These are phyloP conservation scores for Cercospora sesami DNA, from an alignment of 2,329 filamentous ascomycete genomes.

Conservation along the genomic window DNA sequence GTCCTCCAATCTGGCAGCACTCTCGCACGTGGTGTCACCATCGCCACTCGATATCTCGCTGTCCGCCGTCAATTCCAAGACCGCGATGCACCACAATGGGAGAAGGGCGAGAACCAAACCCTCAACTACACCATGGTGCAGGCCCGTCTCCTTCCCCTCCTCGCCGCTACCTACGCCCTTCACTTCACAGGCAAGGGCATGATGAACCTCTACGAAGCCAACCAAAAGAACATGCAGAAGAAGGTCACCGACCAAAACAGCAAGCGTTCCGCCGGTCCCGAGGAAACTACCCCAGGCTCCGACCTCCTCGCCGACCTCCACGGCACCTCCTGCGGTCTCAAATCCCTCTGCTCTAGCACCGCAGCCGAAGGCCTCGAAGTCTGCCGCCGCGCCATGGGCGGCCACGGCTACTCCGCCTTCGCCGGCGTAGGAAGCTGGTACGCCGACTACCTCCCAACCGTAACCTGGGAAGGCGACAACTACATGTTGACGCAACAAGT, in stretches of 20 bases:
- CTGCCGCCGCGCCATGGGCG: slow-evolving; percentile 73
- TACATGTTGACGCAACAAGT: slow-evolving; percentile 83
- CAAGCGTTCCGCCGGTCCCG: slow-evolving; percentile 63
- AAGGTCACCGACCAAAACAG: slow-evolving; percentile 45
- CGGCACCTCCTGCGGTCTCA: slow-evolving; percentile 73
- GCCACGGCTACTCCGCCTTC: slow-evolving; percentile 74
- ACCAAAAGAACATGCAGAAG: slow-evolving; percentile 64
- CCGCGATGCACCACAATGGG: slow-evolving; percentile 61
- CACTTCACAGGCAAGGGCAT: slow-evolving; percentile 77
- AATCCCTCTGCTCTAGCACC: slow-evolving; percentile 69
- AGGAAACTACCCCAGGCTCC: slow-evolving; percentile 65
- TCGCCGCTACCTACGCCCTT: slow-evolving; percentile 74
- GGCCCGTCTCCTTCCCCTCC: slow-evolving; percentile 67
- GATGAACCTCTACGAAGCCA: slow-evolving; percentile 71
- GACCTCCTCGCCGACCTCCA: slow-evolving; percentile 73
- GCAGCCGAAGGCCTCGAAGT: slow-evolving; percentile 74
- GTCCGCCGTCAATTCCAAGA: slow-evolving; percentile 78
- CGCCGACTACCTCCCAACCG: slow-evolving; percentile 70
- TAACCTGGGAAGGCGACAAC: slow-evolving; percentile 76
- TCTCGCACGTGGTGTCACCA: slow-evolving; percentile 73
- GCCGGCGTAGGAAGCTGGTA: slow-evolving; percentile 75
- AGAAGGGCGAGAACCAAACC: slow-evolving; percentile 68
- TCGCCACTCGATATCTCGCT: slow-evolving; percentile 71
- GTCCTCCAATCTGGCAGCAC: slow-evolving; percentile 71
- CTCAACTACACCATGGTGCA: slow-evolving; percentile 82